Conservation (phyloP, 371 early-diverging fungal species). For the Entomophthora muscae region DNA sequence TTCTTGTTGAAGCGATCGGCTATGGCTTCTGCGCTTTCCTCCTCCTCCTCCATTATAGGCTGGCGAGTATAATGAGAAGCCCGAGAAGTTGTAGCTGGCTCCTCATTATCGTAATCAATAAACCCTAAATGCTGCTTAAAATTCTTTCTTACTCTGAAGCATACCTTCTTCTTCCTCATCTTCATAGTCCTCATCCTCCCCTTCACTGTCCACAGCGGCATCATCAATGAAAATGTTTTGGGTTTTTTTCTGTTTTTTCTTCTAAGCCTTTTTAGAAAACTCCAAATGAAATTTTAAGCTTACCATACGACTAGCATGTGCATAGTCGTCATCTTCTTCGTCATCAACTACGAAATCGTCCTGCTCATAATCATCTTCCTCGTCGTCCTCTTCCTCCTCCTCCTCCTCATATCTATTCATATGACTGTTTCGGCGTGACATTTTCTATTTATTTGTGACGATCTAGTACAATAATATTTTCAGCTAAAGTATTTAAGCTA, state of each 20-base stretch:
- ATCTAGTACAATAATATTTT: too few species aligned
- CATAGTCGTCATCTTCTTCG: conserved; percentile 5
- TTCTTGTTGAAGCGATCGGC: conserved; percentile 60
- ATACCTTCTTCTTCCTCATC: conserved; percentile 6
- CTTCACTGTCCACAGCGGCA: conserved; percentile 5
- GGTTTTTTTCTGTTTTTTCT: background rate
- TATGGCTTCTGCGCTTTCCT: conserved; percentile 69
- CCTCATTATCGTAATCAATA: conserved; percentile 7
- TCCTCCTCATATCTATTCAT: conserved; percentile 25
- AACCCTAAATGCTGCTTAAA: background rate
- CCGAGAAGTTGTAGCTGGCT: conserved; percentile 16
- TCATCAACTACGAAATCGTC: conserved; percentile 19
- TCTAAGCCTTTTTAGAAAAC: background rate
- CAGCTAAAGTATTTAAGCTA: too few species aligned
- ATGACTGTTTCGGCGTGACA: background rate
- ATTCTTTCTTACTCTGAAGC: background rate
- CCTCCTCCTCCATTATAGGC: conserved; percentile 42
- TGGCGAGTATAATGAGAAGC: conserved; percentile 40
- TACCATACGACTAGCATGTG: background rate
- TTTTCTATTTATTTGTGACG: background rate
- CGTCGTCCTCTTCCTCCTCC: conserved; percentile 62
- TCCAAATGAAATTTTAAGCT: background rate
- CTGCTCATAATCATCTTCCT: conserved; percentile 45
- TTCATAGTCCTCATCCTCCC: background rate
- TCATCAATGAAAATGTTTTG: conserved; percentile 5